These are phyloP conservation scores for Cardamine chenopodiifolia DNA, from an alignment of 345 rosid species.

Conservation along the genomic window DNA sequence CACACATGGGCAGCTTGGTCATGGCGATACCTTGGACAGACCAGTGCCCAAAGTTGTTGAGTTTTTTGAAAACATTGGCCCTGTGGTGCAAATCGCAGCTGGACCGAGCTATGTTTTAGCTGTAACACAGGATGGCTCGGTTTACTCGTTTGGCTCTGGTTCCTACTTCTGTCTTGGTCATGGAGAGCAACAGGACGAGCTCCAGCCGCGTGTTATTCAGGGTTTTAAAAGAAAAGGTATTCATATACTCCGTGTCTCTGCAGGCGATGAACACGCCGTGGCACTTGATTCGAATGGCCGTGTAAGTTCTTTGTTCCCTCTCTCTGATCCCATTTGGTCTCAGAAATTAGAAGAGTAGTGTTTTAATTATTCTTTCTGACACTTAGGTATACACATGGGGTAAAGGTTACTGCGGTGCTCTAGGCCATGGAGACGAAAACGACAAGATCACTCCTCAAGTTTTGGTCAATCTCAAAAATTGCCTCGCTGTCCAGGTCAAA, in stretches of 20 bases:
- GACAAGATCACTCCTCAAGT: conserved; percentile 80
- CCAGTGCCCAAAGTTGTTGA: conserved; percentile 72
- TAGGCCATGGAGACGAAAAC: conserved; percentile 96
- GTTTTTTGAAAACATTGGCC: conserved; percentile 54
- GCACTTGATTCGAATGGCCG: conserved; percentile 94
- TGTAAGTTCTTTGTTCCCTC: conserved; percentile 50
- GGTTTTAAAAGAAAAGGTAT: conserved; percentile 69
- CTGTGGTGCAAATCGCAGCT: conserved; percentile 81
- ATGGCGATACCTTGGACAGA: conserved; percentile 80
- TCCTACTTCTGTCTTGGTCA: conserved; percentile 93
- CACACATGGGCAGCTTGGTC: conserved; percentile 90
- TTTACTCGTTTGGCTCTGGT: conserved; percentile 94
- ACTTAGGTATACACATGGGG: conserved; percentile 95
- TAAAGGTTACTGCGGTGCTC: conserved; percentile 95
- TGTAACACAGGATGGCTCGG: conserved; percentile 63
- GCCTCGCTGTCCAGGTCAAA: conserved; percentile 76
- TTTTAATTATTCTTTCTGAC: conserved; percentile 25
- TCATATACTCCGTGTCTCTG: conserved; percentile 85
- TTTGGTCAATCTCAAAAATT: conserved; percentile 65
- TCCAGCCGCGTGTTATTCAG: conserved; percentile 75
- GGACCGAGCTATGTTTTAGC: conserved; percentile 87
- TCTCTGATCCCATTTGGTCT: conserved; percentile 5
- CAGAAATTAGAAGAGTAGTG: conserved; percentile 2
- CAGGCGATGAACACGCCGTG: conserved; percentile 96
- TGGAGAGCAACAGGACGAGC: conserved; percentile 91